These are phyloP conservation scores for Hexamita inflata DNA, from an alignment of 208 protist genomes.

Conservation along the genomic window DNA sequence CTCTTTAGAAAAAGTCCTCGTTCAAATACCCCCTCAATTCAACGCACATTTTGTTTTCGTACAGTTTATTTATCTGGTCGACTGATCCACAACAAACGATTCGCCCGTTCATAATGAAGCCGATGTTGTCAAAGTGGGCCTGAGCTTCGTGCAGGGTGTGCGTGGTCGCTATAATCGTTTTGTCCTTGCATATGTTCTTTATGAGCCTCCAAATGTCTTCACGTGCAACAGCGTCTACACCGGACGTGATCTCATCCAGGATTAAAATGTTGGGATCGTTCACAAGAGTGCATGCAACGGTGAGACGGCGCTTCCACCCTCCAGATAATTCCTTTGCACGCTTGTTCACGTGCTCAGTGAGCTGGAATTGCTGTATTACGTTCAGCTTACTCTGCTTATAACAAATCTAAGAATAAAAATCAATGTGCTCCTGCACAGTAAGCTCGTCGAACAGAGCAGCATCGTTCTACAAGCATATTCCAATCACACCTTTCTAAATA, in stretches of 20 bases:
- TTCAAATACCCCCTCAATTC: too few relatives aligned
- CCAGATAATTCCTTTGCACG: not conserved
- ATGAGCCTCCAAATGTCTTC: slow-evolving; percentile 25
- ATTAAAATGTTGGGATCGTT: not conserved
- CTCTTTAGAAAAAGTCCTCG: too few relatives aligned
- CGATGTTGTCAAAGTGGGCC: not conserved
- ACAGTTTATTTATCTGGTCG: not conserved
- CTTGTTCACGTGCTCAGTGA: not conserved
- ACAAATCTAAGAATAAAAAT: not conserved
- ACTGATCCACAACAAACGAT: not conserved
- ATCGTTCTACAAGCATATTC: slow-evolving; percentile 39
- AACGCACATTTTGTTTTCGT: too few relatives aligned
- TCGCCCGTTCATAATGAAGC: not conserved
- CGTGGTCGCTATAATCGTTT: not conserved
- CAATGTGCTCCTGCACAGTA: slow-evolving; percentile 8
- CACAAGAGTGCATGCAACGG: not conserved
- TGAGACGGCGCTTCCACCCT: not conserved
- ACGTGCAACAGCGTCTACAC: slow-evolving; percentile 54
- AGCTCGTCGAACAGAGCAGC: slow-evolving; percentile 45
- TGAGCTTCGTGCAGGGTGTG: slow-evolving; percentile 8
- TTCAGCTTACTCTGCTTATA: too few relatives aligned
- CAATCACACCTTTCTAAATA: too few relatives aligned
- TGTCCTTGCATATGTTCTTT: not conserved
- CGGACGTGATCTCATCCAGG: slow-evolving; percentile 24
- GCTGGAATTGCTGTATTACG: not conserved